These are phyloP conservation scores for Mortierella antarctica DNA, from an alignment of 192 early-diverging fungal species.

Conservation along the genomic window DNA sequence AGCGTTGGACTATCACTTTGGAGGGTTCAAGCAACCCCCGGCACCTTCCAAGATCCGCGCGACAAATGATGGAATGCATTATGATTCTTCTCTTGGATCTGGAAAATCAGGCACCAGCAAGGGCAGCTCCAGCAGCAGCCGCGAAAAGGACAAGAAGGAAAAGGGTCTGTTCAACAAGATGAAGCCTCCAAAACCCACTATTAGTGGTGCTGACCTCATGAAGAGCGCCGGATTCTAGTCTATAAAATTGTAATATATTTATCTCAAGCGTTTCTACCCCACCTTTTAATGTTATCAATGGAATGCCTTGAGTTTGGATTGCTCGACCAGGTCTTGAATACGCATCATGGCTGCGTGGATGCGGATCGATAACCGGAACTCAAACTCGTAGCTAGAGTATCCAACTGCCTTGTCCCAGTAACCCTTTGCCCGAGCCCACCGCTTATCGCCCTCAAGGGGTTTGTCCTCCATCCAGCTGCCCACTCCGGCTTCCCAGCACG, in stretches of 20 bases:
- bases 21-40: slow-evolving; percentile 4
- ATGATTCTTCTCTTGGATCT: slow-evolving; percentile 3
- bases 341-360: slow-evolving; percentile 50
- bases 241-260: slow-evolving; percentile 13
- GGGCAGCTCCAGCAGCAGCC: slow-evolving; percentile 6
- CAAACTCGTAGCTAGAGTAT: slow-evolving; percentile 61
- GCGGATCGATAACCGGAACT: slow-evolving; percentile 55
- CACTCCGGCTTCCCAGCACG: slow-evolving; percentile 64
- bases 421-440: slow-evolving; percentile 32
- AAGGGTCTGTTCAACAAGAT: slow-evolving; percentile 39
- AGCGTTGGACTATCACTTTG: slow-evolving; percentile 34
- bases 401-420: slow-evolving; percentile 57
- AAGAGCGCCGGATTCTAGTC: slow-evolving; percentile 47
- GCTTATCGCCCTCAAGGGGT: slow-evolving; percentile 21
- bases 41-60: slow-evolving; percentile 7
- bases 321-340: slow-evolving; percentile 25
- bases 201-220: slow-evolving; percentile 39
- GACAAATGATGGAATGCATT: neutral
- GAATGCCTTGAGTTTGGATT: slow-evolving; percentile 13
- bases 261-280: neutral
- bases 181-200: slow-evolving; percentile 45
- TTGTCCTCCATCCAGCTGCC: slow-evolving; percentile 53
- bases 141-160: slow-evolving; percentile 34
- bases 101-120: neutral
- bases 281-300: slow-evolving; percentile 4